Base-by-base conservation (phyloP, 2,329 filamentous ascomycete genomes). In the Neopestalotiopsis rosae region DNA sequence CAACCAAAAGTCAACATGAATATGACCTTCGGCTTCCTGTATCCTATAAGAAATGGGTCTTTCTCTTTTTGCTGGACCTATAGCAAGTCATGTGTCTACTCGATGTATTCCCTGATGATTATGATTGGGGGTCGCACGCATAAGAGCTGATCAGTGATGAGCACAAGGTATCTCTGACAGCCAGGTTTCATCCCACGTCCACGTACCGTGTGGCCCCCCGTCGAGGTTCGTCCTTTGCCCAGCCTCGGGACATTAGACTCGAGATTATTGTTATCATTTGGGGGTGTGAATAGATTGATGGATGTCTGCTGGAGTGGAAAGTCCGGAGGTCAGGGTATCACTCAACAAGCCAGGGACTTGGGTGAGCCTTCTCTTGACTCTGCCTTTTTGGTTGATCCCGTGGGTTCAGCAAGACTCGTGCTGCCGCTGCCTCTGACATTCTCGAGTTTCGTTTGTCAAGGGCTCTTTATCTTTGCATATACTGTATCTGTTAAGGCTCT, bases 91-190 rank as follows among this genome's bases (percentile, higher is more conserved):
- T 38, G 34, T 38, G 34, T 38, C 6, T 38, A 10, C 34, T 38
- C 34, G 34, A 38, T 6, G 34, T 38, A 38, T 38, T 38, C 34
- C 10, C 24, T 28, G 2, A 28, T 28, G 24, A 28, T 38, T 10
- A 38, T 38, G 34, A 38, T 38, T 38, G 34, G 34, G 34, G 45
- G 1, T 52, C n/a, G 45, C 45, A 17, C n/a, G 45, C 45, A 52
- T 52, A n/a, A 49, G 45, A 52, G 45, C 45, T 52, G 45, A 52
- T 52, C 45, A 52, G 45, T 52, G 45, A 52, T 52, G 45, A 20
- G 14, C 45, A 52, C 45, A 52, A 52, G 45, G 45, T 52, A 52
- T 52, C 45, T 52, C 45, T 52, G 45, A 52, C 45, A 52, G 20
- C 17, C 45, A 52, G n/a, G 45, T 52, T 52, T 52, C 45, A 52